Evolutionary conservation across 2,329 filamentous ascomycete genomes (phyloP).

Genomic region (Cladosporium austrohemisphaericum): DNA sequence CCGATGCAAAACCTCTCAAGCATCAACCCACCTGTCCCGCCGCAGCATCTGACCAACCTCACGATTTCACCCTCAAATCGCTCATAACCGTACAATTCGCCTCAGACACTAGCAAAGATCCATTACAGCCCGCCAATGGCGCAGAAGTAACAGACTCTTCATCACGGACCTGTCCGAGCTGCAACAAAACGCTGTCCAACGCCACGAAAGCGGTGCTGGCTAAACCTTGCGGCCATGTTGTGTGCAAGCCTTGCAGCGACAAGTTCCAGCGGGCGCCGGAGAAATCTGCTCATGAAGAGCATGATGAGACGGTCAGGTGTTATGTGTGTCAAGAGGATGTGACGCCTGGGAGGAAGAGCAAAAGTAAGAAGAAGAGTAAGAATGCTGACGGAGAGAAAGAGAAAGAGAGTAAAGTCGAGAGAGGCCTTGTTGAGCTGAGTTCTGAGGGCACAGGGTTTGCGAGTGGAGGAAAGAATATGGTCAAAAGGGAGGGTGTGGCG

Average conservation of each 20-base stretch:
- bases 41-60: constrained; percentile 61
- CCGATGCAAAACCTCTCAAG: constrained; percentile 45
- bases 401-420: constrained; percentile 54
- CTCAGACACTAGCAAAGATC: constrained; percentile 40
- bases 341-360: constrained; percentile 37
- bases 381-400: constrained; percentile 36
- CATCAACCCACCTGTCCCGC: constrained; percentile 71
- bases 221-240: constrained; percentile 85
- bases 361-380: constrained; percentile 24
- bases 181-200: constrained; percentile 78
- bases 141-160: constrained; percentile 18
- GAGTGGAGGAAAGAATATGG: constrained; percentile 76
- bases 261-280: constrained; percentile 72
- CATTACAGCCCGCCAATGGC: constrained; percentile 25
- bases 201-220: constrained; percentile 76
- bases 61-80: constrained; percentile 72
- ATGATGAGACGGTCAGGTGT: constrained; percentile 58
- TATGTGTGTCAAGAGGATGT: constrained; percentile 84
- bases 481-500: constrained; percentile 72
- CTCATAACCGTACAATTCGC: constrained; percentile 71
- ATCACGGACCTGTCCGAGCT: constrained; percentile 71
- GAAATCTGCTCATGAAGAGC: constrained; percentile 53
- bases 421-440: constrained; percentile 73
- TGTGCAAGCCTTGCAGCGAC: constrained; percentile 79
- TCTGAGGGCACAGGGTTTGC: constrained; percentile 93